Conservation (phyloP, 2,329 filamentous ascomycete species). For the Cryphonectria japonica region DNA sequence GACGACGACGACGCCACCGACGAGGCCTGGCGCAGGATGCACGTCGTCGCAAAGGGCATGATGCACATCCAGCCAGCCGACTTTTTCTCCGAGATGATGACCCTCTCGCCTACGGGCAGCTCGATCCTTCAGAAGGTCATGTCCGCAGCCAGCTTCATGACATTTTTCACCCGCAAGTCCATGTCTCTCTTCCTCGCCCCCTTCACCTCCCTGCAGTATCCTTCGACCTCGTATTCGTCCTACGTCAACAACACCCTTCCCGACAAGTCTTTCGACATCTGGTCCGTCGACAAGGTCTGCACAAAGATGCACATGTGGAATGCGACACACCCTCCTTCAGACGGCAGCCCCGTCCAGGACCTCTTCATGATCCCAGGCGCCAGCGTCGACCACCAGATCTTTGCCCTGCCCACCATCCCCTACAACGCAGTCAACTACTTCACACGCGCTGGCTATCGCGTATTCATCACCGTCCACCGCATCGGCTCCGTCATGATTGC, state of each 20-base stretch:
- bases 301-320: conserved; percentile 63
- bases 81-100: conserved; percentile 59
- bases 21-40: conserved; percentile 46
- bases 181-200: conserved; percentile 58
- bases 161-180: conserved; percentile 59
- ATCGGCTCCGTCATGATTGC: conserved; percentile 58
- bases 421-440: conserved; percentile 68
- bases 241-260: conserved; percentile 57
- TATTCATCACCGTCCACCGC: conserved; percentile 61
- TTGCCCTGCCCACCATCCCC: conserved; percentile 64
- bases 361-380: conserved; percentile 67
- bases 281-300: conserved; percentile 55
- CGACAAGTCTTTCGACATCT: conserved; percentile 46
- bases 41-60: conserved; percentile 61
- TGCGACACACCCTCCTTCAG: conserved; percentile 43
- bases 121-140: conserved; percentile 47
- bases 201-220: conserved; percentile 60
- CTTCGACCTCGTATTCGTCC: conserved; percentile 49
- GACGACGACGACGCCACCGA: conserved; percentile 37
- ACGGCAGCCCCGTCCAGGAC: conserved; percentile 46
- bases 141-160: conserved; percentile 55
- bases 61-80: conserved; percentile 58
- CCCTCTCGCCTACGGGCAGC: conserved; percentile 55
- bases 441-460: conserved; percentile 61
- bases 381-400: conserved; percentile 66